A percentile compares a stretch with the other conserved stretches of the same genome.
These are phyloP conservation scores for Pseudozyma sp. DNA, from an alignment of 1,284 basidiomycete species.

Conservation along the genomic window DNA sequence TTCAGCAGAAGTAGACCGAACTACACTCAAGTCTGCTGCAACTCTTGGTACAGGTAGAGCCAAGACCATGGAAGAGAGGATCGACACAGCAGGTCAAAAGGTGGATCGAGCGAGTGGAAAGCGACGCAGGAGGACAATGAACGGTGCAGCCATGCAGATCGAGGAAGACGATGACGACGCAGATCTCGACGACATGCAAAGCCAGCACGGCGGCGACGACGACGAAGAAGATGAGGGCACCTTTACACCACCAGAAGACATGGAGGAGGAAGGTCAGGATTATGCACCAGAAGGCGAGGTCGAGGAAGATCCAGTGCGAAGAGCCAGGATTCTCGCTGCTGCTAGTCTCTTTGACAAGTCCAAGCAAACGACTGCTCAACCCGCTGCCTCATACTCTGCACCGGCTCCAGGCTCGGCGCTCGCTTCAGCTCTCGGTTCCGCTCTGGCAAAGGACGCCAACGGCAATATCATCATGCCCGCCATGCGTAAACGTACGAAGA, in stretches of 20 bases:
- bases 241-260: slow-evolving; percentile 36
- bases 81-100: slow-evolving; percentile 52
- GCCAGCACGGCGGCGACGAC: slow-evolving; percentile 13
- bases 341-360: slow-evolving; percentile 47
- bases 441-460: slow-evolving; percentile 58
- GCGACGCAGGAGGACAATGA: slow-evolving; percentile 27
- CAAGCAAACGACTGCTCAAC: slow-evolving; percentile 7
- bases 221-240: slow-evolving; percentile 26
- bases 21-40: slow-evolving; percentile 60
- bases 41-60: slow-evolving; percentile 65
- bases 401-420: slow-evolving; percentile 28
- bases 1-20: slow-evolving; percentile 61
- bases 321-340: slow-evolving; percentile 49
- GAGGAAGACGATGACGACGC: slow-evolving; percentile 60
- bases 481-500: slow-evolving; percentile 57
- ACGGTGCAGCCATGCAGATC: slow-evolving; percentile 48
- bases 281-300: slow-evolving; percentile 44
- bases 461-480: slow-evolving; percentile 52
- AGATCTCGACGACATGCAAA: slow-evolving; percentile 36
- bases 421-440: slow-evolving; percentile 55
- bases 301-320: slow-evolving; percentile 42
- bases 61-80: slow-evolving; percentile 55
- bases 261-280: slow-evolving; percentile 39
- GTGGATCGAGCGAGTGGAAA: slow-evolving; percentile 22
- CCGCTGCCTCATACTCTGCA: slow-evolving; percentile 14